Base-by-base conservation (phyloP, 2,329 filamentous ascomycete genomes). In the Penicillium decumbens region DNA sequence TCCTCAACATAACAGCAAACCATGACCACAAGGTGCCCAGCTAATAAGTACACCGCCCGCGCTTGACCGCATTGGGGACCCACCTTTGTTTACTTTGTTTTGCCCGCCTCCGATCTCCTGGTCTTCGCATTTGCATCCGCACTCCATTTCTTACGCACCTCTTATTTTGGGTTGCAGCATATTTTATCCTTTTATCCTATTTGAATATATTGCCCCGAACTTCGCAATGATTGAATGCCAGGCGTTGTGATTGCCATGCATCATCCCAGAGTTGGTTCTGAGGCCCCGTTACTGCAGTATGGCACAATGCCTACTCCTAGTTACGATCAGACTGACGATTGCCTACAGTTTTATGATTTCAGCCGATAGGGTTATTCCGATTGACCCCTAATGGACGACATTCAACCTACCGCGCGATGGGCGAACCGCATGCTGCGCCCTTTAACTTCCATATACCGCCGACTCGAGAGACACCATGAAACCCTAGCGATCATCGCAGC, bases 341-440 rank as follows among this genome's bases (percentile, higher is more conserved):
- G 7, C 29, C 6, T 12, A 18, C 9, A 53, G 49, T 15, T 49
- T 6, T 43, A 55, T 53, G 15, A 18, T 25, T 45, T 45, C 35
- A 41, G 6, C 8, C 28, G n/a, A 49, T 48, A 54, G 45, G 10
- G 20, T 41, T 55, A 51, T 42, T 6, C 6, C n/a, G n/a, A 30
- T 27, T 9, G 18, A n/a, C 4, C 7, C 46, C 50, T 47, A 24
- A 71, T 71, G 68, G 66, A 69, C 41, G 66, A 72, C 49, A 52
- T 70, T 41, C 65, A 65, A 50, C 60, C 67, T 37, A 73, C 69
- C 6, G 67, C 71, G 43, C 69, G 64, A 67, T 73, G 71, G 71
- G 71, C 69, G 47, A 72, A 72, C 50, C 69, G 71, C 56, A 66
- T 73, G 49, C 56, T 75, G 46, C 69, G 72, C 50, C 72, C 72